Base-by-base conservation (phyloP, 2,329 filamentous ascomycete species). In the Clarireedia paspali region DNA sequence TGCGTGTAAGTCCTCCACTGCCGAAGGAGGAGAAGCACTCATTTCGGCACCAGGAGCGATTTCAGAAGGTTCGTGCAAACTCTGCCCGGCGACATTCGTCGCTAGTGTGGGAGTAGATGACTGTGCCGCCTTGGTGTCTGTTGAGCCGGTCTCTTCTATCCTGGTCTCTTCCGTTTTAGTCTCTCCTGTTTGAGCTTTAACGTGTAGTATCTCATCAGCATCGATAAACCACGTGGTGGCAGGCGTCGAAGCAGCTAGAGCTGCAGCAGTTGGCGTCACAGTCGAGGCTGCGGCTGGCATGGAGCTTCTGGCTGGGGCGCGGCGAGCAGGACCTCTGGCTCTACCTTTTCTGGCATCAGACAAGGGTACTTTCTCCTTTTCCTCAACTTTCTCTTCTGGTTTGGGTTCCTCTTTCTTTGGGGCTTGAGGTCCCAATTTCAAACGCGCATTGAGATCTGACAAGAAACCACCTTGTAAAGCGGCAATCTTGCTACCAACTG, bases 381-480 rank as follows among this genome's bases (percentile, higher is more conserved):
- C 82, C 58, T 81, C 77, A 34, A 78, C 77, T 2, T 72, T 72
- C 34, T 83, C 78, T 52, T 84, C 77, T 14, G 76, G 73, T 9
- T 74, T 69, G 42, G 78, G 74, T 61, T 91, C 86, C 66, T 88
- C 85, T 62, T 88, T 87, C 75, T 90, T 91, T 1, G 84, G 81
- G 9, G 79, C 82, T 63, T 89, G 85, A n/a, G 91, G 92, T 1
- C 94, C 94, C 38, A 95, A 74, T 67, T 90, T 86, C 27, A 99
- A 77, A 49, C 91, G 87, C 65, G 90, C 91, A 71, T 97, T 96
- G 44, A 99, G 75, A 67, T 97, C 92, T 46, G 85, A 91, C 79
- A 99, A 84, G 71, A 99, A 97, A 3, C 89, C 90, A 39, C 89
- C 89, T 72, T 95, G 91, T 34, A 99, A 75, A 24, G 89, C 88